Evolutionary conservation across 2,329 filamentous ascomycete species (phyloP).

Genomic region (Epichloe amarillans): DNA sequence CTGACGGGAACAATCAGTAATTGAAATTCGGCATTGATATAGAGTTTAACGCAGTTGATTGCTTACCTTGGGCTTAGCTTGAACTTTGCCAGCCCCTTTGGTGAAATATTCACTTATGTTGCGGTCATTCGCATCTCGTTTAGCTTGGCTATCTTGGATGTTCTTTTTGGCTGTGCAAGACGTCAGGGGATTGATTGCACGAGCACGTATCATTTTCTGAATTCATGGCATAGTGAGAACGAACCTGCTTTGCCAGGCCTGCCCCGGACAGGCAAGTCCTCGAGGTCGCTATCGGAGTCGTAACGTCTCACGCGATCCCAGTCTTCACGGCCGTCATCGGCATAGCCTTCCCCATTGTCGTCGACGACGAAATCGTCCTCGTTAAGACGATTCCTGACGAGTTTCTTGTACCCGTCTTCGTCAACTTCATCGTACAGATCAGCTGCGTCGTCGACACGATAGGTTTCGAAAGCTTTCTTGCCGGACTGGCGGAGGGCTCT

Average conservation of each 20-base stretch:
- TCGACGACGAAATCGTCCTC: constrained; percentile 97
- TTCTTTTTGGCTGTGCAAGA: constrained; percentile 59
- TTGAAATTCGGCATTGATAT: not conserved
- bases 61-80: constrained; percentile 67
- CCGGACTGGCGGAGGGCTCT: constrained; percentile 73
- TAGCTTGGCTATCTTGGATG: constrained; percentile 74
- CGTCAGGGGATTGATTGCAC: not conserved
- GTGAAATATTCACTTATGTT: constrained; percentile 93
- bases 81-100: constrained; percentile 52
- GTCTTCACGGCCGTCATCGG: constrained; percentile 90
- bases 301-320: constrained; percentile 64
- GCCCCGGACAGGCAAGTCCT: constrained; percentile 25
- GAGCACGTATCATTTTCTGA: not conserved
- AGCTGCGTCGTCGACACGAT: constrained; percentile 72
- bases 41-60: not conserved
- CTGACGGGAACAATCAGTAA: constrained; percentile 26
- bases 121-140: constrained; percentile 75
- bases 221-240: constrained; percentile 9
- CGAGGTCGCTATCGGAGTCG: constrained; percentile 58
- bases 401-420: constrained; percentile 93
- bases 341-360: constrained; percentile 94
- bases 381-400: constrained; percentile 77
- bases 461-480: constrained; percentile 80
- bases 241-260: constrained; percentile 39
- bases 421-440: constrained; percentile 93